Base-by-base conservation (phyloP, 768 basidiomycete species). In the Rhodotorula diobovata region DNA sequence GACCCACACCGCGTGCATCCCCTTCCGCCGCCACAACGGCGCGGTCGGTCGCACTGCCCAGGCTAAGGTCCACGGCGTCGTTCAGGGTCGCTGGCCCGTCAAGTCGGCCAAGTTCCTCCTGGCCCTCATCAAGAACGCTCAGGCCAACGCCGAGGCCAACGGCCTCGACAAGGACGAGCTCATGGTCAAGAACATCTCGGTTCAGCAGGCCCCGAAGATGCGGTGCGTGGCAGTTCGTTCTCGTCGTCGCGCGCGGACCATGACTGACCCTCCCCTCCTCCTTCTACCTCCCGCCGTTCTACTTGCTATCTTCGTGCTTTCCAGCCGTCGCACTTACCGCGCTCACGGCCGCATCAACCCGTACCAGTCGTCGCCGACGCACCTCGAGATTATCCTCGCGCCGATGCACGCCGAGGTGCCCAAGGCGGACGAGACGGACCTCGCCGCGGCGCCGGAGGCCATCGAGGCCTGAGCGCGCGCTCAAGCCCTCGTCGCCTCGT, bases 111-210 rank as follows among this genome's bases (percentile, higher is more conserved):
- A 90, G 82, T 95, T 93, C 86, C 89, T 99, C 81, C 85, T 89
- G 73, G 88, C 91, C 76, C 87, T 99, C 64, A 83, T 99, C 80
- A 98, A 98, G 87, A 99, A 99, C 82, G 96, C 96, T 54, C 95
- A 98, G 82, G 89, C 96, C 77, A 99, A 99, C 82, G 96, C 96
- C 73, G 94, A 98, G 79, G 91, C 91, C 78, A 99, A 99, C 86
- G 91, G 88, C 83, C 84, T 99, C 75, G 90, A 92, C 67, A 84
- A 91, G 71, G 95, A 97, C 78, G 93, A 94, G 73, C 88, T 99
- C 66, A 76, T 83, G 81, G 94, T 98, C 87, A 93, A 90, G 85
- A 95, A 89, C 86, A 96, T 98, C 77, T 91, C 90, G 77, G 94
- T 99, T 62, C 89, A 99, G 82, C 96, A 99, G 85, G 96, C 96